Conservation (phyloP, 345 rosid genomes). For the Hibiscus syriacus region DNA sequence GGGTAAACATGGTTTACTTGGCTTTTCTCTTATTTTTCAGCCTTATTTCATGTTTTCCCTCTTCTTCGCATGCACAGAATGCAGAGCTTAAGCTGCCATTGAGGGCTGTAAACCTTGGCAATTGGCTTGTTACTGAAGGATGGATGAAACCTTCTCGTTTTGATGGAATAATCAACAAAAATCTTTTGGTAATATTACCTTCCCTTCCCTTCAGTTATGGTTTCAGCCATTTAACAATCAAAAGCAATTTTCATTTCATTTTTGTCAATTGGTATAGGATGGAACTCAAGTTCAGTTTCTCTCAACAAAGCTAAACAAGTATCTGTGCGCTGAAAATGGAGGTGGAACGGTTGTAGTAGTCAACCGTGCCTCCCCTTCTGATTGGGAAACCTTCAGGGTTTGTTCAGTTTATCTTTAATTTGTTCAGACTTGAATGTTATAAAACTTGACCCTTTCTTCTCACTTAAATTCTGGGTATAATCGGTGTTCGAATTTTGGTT, state of each 20-base stretch:
- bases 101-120: conserved; percentile 31
- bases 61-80: conserved; percentile 8
- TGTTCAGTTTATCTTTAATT: background rate
- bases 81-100: conserved; percentile 9
- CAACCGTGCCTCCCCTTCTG: conserved; percentile 17
- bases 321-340: conserved; percentile 22
- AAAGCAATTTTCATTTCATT: background rate
- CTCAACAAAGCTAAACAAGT: conserved; percentile 24
- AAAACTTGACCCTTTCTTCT: too few relatives aligned
- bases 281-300: conserved; percentile 30
- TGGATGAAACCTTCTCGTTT: conserved; percentile 30
- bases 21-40: background rate
- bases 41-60: conserved; percentile 1
- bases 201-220: background rate
- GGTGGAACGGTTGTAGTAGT: conserved; percentile 22
- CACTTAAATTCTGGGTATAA: too few relatives aligned
- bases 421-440: too few relatives aligned
- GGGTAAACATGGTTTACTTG: background rate
- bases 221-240: background rate
- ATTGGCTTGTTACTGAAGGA: conserved; percentile 35
- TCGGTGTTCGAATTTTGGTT: too few relatives aligned
- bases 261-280: conserved; percentile 20
- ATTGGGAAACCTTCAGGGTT: conserved; percentile 38
- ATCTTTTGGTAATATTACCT: conserved; percentile 24
- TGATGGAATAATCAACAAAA: conserved; percentile 27